A percentile compares a stretch with the other conserved stretches of the same genome.
These are phyloP conservation scores for Capsella bursapastoris DNA, from an alignment of 345 rosid species.

Conservation along the genomic window DNA sequence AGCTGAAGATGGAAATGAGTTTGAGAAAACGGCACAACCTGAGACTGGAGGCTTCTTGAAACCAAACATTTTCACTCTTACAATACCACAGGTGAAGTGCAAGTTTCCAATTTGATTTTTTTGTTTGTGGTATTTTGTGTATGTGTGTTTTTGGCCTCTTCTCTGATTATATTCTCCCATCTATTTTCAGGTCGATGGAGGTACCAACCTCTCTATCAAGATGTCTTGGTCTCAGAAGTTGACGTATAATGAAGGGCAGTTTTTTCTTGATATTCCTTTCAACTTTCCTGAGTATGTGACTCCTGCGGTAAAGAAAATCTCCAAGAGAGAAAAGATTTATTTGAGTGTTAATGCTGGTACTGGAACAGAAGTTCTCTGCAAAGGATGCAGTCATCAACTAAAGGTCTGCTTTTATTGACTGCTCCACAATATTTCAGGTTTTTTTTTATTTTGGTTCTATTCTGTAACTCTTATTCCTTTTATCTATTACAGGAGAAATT, in stretches of 20 bases:
- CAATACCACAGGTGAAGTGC: slow-evolving; percentile 66
- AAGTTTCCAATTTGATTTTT: not conserved
- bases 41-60: slow-evolving; percentile 71
- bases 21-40: slow-evolving; percentile 49
- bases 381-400: slow-evolving; percentile 76
- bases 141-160: not conserved
- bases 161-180: not conserved
- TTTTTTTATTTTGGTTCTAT: not conserved
- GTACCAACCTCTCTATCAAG: slow-evolving; percentile 68
- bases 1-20: slow-evolving; percentile 48
- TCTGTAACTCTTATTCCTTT: not conserved
- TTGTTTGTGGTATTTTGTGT: not conserved
- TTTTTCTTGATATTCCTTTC: slow-evolving; percentile 70
- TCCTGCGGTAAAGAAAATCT: slow-evolving; percentile 78
- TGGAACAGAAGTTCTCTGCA: slow-evolving; percentile 67
- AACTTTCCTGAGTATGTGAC: slow-evolving; percentile 83
- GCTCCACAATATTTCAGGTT: not conserved
- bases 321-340: slow-evolving; percentile 72
- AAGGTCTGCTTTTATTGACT: slow-evolving; percentile 60
- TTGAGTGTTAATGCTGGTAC: slow-evolving; percentile 71
- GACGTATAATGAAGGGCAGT: slow-evolving; percentile 59
- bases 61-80: slow-evolving; percentile 72
- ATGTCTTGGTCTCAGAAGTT: slow-evolving; percentile 83
- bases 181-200: slow-evolving; percentile 78
- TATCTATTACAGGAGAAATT: slow-evolving; percentile 59